Evolutionary conservation across 2,329 filamentous ascomycete genomes (phyloP).

Genomic region (Fonsecaea monophora): DNA sequence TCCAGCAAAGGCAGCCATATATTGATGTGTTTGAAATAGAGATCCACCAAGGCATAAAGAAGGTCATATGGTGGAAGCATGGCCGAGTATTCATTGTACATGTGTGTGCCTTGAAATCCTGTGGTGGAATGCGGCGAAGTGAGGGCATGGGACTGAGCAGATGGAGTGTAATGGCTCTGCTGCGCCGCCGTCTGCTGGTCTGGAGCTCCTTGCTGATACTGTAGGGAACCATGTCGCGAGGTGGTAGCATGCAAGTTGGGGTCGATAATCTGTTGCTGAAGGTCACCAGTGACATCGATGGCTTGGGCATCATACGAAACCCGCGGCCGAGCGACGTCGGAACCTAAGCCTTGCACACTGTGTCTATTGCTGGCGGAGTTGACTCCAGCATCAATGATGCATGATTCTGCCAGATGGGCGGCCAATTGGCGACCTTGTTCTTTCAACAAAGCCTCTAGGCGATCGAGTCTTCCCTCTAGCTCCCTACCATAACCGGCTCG

Average conservation of each 20-base stretch:
- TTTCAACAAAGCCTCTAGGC: constrained; percentile 55
- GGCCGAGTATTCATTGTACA: constrained; percentile 45
- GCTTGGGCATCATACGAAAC: constrained; percentile 29
- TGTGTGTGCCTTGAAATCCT: constrained; percentile 31
- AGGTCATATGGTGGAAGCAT: constrained; percentile 74
- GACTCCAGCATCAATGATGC: constrained; percentile 19
- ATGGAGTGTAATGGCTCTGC: constrained; percentile 37
- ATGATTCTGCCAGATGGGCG: constrained; percentile 37
- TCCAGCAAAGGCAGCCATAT: constrained; percentile 92
- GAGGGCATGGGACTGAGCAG: constrained; percentile 35
- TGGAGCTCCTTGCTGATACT: constrained; percentile 26
- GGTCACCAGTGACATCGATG: constrained; percentile 20
- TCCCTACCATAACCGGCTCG: constrained; percentile 68
- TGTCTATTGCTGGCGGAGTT: not conserved
- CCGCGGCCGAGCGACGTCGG: constrained; percentile 14
- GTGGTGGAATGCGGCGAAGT: constrained; percentile 38
- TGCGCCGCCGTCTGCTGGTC: constrained; percentile 26
- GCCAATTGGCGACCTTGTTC: constrained; percentile 39
- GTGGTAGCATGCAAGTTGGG: constrained; percentile 29
- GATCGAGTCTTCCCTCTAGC: constrained; percentile 63
- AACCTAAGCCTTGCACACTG: constrained; percentile 12
- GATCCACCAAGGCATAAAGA: constrained; percentile 73
- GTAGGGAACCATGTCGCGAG: constrained; percentile 36
- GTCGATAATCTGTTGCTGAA: constrained; percentile 35
- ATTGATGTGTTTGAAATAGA: constrained; percentile 81